Conservation (phyloP, 2,329 filamentous ascomycete genomes). For the Monilinia vaccinii-corymbosi region DNA sequence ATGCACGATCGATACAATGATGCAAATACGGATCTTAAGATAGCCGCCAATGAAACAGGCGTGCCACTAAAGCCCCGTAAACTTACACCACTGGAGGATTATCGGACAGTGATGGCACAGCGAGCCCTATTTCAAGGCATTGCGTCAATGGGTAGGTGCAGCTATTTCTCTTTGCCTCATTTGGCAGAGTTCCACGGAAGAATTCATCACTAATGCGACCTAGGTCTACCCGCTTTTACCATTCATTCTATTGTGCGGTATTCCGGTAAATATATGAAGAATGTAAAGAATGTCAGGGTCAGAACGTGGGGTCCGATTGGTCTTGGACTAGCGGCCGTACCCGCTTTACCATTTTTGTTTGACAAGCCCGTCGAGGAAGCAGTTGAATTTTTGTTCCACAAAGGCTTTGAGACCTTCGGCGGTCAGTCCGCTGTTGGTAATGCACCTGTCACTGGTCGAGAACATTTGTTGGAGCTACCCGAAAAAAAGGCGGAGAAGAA, state of each 20-base stretch:
- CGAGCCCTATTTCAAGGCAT: constrained; percentile 82
- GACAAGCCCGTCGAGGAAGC: constrained; percentile 89
- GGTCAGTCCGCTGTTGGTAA: constrained; percentile 49
- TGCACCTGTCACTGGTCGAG: constrained; percentile 44
- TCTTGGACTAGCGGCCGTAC: constrained; percentile 67
- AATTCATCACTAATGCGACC: not conserved
- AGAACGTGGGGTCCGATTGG: constrained; percentile 89
- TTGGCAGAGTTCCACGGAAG: not conserved
- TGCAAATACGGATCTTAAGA: constrained; percentile 19
- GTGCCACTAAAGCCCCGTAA: constrained; percentile 30
- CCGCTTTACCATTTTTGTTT: constrained; percentile 75
- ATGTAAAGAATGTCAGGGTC: constrained; percentile 63
- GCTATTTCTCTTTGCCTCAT: constrained; percentile 52
- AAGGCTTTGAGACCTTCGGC: constrained; percentile 64
- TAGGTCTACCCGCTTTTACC: constrained; percentile 22
- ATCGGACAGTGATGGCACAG: constrained; percentile 82
- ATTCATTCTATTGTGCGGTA: constrained; percentile 70
- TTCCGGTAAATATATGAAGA: constrained; percentile 76
- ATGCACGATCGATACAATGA: constrained; percentile 27
- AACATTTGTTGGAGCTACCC: constrained; percentile 33
- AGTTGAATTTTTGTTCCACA: constrained; percentile 85
- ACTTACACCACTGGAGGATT: constrained; percentile 77
- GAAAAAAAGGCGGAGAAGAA: constrained; percentile 14
- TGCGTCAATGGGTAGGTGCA: constrained; percentile 73
- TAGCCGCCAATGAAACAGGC: constrained; percentile 10